These are phyloP conservation scores for Solanum acaule DNA, from an alignment of 257 asterid genomes.

Conservation along the genomic window DNA sequence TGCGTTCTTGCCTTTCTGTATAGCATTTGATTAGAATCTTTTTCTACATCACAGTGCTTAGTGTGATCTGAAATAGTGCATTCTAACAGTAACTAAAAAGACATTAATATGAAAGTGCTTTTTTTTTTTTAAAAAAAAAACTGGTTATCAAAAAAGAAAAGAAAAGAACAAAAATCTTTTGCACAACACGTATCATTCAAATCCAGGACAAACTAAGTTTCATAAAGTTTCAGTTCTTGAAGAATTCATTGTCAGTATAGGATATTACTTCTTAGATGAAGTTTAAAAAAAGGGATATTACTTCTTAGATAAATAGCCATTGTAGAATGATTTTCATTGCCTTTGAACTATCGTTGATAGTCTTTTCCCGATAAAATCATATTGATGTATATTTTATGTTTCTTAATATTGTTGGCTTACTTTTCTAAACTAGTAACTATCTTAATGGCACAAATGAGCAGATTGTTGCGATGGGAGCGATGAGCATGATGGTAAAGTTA, in stretches of 20 bases:
- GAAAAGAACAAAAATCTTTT: background rate
- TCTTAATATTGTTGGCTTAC: background rate
- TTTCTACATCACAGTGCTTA: background rate
- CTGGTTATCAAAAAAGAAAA: background rate
- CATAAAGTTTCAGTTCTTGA: background rate
- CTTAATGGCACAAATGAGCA: slow-evolving; percentile 23
- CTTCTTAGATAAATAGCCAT: background rate
- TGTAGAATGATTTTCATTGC: background rate
- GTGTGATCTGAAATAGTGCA: background rate
- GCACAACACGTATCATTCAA: background rate
- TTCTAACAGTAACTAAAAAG: background rate
- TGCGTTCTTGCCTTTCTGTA: background rate
- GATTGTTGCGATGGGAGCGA: slow-evolving; percentile 99
- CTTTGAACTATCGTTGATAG: background rate
- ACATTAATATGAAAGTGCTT: background rate
- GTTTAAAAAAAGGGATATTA: background rate
- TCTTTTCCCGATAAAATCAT: background rate
- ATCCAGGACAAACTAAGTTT: background rate
- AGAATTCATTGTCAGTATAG: background rate
- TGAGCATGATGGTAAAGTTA: slow-evolving; percentile 72
- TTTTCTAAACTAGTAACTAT: background rate
- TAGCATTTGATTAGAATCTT: background rate
- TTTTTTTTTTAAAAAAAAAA: background rate
- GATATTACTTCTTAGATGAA: background rate
- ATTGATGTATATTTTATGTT: background rate